Evolutionary conservation across 345 rosid genomes (phyloP).

Genomic region (Euphorbia pulcherrima): DNA sequence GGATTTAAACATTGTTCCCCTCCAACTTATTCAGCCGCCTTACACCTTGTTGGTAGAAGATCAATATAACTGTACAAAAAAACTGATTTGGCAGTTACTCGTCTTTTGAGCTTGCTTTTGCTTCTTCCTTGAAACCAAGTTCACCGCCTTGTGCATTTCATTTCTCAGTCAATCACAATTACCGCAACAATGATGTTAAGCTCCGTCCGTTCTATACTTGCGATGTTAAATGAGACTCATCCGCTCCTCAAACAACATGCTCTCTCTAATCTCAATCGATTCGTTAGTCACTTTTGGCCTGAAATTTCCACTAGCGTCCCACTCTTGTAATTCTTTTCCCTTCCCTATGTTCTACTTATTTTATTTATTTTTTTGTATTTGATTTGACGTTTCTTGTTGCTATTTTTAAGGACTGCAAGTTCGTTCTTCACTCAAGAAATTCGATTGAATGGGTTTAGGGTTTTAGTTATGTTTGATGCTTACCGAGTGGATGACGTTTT

Average conservation of each 20-base stretch:
- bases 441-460: conserved; percentile 6
- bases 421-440: not conserved
- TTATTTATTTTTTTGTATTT: conserved; percentile 8
- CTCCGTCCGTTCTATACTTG: conserved; percentile 86
- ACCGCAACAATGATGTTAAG: conserved; percentile 69
- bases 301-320: conserved; percentile 99
- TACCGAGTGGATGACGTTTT: not conserved
- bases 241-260: conserved; percentile 88
- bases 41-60: too few relatives aligned
- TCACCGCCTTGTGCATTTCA: too few relatives aligned
- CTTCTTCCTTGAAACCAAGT: too few relatives aligned
- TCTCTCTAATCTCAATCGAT: conserved; percentile 72
- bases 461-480: conserved; percentile 20
- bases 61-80: too few relatives aligned
- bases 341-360: not conserved
- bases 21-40: too few relatives aligned
- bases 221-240: conserved; percentile 91
- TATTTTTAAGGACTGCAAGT: conserved; percentile 4
- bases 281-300: conserved; percentile 91
- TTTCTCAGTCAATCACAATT: conserved; percentile 19
- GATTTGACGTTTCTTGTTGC: not conserved
- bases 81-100: too few relatives aligned
- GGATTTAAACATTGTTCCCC: too few relatives aligned
- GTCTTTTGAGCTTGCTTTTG: too few relatives aligned
- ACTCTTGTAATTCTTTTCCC: conserved; percentile 49